Conservation (phyloP, 176 grass and related monocot species). For the Elymus sibiricus region DNA sequence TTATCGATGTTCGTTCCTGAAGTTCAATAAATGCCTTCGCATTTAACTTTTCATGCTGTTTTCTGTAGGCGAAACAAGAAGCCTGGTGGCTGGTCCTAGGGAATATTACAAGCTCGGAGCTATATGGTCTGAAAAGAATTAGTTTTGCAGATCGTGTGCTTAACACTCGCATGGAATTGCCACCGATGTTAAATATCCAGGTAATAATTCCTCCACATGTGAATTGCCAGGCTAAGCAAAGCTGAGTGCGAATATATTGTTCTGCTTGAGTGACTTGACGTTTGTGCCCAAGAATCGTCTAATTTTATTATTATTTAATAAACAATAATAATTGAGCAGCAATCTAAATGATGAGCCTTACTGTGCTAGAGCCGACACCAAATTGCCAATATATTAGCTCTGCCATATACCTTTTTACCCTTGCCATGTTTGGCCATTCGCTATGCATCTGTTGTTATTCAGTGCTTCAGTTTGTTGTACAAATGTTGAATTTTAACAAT, state of each 20-base stretch:
- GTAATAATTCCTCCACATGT: constrained; percentile 34
- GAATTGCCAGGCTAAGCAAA: constrained; percentile 5
- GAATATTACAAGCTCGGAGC: constrained; percentile 62
- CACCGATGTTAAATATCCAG: constrained; percentile 53
- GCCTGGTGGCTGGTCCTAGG: constrained; percentile 97
- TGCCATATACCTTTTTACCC: background rate
- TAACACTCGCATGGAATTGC: constrained; percentile 83
- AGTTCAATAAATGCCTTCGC: background rate
- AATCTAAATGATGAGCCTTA: constrained; percentile 1
- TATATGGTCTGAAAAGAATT: constrained; percentile 94
- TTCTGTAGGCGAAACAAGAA: constrained; percentile 88
- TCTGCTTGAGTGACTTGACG: background rate
- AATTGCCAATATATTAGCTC: background rate
- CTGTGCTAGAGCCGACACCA: background rate
- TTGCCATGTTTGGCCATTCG: background rate
- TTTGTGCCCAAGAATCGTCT: background rate
- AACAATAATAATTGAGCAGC: background rate
- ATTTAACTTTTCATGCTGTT: constrained; percentile 13
- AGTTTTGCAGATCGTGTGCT: constrained; percentile 62
- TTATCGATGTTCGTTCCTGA: background rate
- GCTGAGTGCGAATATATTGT: background rate
- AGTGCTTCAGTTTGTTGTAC: background rate
- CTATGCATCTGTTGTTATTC: background rate
- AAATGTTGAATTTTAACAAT: constrained; percentile 15
- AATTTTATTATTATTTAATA: background rate